Evolutionary conservation across 441 rosid genomes (phyloP).

Genomic region (Brassica balearica): DNA sequence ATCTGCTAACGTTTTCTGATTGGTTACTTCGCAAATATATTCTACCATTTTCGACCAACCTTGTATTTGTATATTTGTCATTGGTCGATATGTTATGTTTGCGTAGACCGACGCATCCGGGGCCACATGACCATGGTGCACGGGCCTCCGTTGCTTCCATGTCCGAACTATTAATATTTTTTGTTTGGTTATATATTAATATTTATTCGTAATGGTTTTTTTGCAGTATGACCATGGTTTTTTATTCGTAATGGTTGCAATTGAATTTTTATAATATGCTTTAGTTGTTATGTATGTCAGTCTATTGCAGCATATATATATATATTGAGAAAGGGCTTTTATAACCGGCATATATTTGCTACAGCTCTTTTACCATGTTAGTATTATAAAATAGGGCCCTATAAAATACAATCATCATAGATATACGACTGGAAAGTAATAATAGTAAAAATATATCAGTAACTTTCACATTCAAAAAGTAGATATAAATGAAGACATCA

Average conservation of each 20-base stretch:
- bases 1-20: slow-evolving; percentile 41
- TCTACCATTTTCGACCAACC: slow-evolving; percentile 36
- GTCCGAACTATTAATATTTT: slow-evolving; percentile 10
- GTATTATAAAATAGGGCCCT: neutral
- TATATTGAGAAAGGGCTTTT: too few relatives aligned
- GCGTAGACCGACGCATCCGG: slow-evolving; percentile 29
- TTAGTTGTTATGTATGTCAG: neutral
- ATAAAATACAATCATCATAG: neutral
- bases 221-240: too few relatives aligned
- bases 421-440: neutral
- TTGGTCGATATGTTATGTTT: slow-evolving; percentile 39
- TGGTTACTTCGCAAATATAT: slow-evolving; percentile 36
- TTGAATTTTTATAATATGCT: neutral
- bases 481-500: neutral
- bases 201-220: slow-evolving; percentile 1
- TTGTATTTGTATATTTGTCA: slow-evolving; percentile 25
- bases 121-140: slow-evolving; percentile 43
- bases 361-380: neutral
- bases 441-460: neutral
- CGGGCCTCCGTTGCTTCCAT: slow-evolving; percentile 33
- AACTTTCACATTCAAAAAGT: slow-evolving; percentile 8
- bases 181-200: neutral
- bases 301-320: neutral
- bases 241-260: slow-evolving; percentile 2
- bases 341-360: neutral